phyloP scores from a whole-genome alignment of 352 stramenopile species.

The Phytopythium vexans region DNA sequence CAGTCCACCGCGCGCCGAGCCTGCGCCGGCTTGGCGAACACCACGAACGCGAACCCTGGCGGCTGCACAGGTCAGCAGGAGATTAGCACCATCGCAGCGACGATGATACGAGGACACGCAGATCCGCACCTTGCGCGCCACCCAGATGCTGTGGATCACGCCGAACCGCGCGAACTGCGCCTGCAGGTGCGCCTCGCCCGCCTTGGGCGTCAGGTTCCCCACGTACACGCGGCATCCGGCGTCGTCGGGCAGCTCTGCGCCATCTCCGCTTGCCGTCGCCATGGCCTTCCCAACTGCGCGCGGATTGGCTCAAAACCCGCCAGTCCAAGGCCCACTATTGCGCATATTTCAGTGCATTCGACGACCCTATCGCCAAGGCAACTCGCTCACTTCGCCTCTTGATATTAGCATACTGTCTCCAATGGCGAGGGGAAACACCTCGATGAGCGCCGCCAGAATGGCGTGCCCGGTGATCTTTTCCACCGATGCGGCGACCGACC shows the following conservation, averaged over 20 bases:
- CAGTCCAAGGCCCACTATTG: too few relatives aligned
- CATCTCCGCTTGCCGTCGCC: neutral
- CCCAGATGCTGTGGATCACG: constrained; percentile 69
- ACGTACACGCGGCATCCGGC: constrained; percentile 61
- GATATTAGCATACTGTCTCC: too few relatives aligned
- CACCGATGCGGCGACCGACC: too few relatives aligned
- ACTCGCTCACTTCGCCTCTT: too few relatives aligned
- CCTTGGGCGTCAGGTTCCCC: constrained; percentile 67
- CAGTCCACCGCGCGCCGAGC: constrained; percentile 46
- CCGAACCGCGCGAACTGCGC: constrained; percentile 61
- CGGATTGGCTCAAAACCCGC: too few relatives aligned
- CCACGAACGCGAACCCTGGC: constrained; percentile 80
- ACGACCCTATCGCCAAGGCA: too few relatives aligned
- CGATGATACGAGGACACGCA: neutral
- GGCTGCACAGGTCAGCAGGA: constrained; percentile 26
- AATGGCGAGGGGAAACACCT: too few relatives aligned
- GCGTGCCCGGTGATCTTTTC: too few relatives aligned
- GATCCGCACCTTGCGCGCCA: constrained; percentile 56
- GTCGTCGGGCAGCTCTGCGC: constrained; percentile 2
- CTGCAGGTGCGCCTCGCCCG: constrained; percentile 62
- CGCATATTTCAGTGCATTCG: too few relatives aligned
- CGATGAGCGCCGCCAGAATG: too few relatives aligned
- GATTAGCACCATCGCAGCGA: constrained; percentile 10
- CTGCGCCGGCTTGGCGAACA: constrained; percentile 40
- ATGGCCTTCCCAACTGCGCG: neutral